A percentile compares a stretch with the other conserved stretches of the same genome.
phyloP scores from a whole-genome alignment of 176 grass and related monocot genomes.

The Oryza punctata region DNA sequence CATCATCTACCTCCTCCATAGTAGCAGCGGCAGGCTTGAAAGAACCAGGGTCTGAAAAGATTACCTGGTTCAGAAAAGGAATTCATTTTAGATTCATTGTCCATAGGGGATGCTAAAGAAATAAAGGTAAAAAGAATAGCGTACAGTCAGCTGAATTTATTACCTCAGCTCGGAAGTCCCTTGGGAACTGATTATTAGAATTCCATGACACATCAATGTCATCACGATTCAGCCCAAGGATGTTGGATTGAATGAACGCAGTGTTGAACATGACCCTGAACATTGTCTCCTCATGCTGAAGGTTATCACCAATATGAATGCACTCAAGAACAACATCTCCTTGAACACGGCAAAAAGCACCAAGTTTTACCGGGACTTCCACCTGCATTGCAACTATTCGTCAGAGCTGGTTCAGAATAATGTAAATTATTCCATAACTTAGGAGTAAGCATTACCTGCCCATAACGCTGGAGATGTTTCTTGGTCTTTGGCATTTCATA shows the following conservation, averaged over 20 bases:
- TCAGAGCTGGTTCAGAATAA: constrained; percentile 36
- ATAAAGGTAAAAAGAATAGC: constrained; percentile 24
- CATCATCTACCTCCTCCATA: constrained; percentile 61
- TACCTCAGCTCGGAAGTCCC: constrained; percentile 91
- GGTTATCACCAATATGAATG: constrained; percentile 67
- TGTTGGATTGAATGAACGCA: constrained; percentile 84
- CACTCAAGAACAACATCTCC: constrained; percentile 93
- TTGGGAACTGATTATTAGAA: constrained; percentile 79
- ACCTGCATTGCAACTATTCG: constrained; percentile 49
- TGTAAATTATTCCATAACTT: constrained; percentile 13
- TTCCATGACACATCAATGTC: constrained; percentile 91
- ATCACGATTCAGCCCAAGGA: constrained; percentile 73
- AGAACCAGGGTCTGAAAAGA: constrained; percentile 77
- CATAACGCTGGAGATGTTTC: constrained; percentile 65
- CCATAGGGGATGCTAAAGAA: constrained; percentile 13
- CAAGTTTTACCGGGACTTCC: constrained; percentile 47
- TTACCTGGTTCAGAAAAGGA: constrained; percentile 57
- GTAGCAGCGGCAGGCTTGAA: constrained; percentile 54
- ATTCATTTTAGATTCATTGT: constrained; percentile 40
- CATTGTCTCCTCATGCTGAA: constrained; percentile 77
- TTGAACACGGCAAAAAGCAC: constrained; percentile 60
- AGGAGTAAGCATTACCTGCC: constrained; percentile 59
- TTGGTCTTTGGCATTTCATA: constrained; percentile 75
- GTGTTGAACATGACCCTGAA: constrained; percentile 97
- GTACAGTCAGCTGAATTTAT: constrained; percentile 11